These are phyloP conservation scores for Carnegiea gigantea DNA, from an alignment of 179 eudicot genomes.

Conservation along the genomic window DNA sequence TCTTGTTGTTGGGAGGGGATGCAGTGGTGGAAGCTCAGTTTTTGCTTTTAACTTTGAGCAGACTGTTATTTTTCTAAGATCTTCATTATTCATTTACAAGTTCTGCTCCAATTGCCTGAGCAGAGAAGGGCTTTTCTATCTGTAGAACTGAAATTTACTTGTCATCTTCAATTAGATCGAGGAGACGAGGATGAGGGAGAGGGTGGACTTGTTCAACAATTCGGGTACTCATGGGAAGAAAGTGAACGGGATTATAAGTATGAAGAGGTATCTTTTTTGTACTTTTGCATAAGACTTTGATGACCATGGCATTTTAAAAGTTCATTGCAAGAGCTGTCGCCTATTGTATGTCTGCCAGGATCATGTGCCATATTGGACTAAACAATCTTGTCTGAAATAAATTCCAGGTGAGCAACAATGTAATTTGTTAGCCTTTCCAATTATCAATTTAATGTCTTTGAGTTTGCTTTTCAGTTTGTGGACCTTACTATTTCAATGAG, in stretches of 20 bases:
- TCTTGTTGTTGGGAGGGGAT: neutral
- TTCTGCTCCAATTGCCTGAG: neutral
- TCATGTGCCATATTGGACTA: neutral
- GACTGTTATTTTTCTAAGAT: neutral
- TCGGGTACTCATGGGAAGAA: constrained; percentile 42
- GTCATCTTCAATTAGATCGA: neutral
- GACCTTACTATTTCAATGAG: neutral
- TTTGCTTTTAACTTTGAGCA: neutral
- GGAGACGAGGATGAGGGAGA: constrained; percentile 30
- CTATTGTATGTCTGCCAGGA: neutral
- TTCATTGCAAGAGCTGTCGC: neutral
- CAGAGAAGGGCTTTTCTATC: neutral
- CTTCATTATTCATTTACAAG: neutral
- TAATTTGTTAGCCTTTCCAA: neutral
- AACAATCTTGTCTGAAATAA: neutral
- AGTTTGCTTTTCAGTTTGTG: neutral
- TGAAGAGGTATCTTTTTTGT: constrained; percentile 37
- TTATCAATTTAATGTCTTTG: neutral
- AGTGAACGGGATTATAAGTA: constrained; percentile 48
- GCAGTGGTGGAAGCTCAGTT: neutral
- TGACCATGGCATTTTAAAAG: neutral
- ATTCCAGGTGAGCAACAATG: neutral
- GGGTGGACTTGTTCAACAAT: constrained; percentile 22
- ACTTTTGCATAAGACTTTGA: constrained; percentile 5
- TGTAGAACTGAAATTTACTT: neutral